Evolutionary conservation across 1,284 basidiomycete species (phyloP), one percentile per base, ranked within the genome.

Genomic region (Heterobasidion parviporum): DNA sequence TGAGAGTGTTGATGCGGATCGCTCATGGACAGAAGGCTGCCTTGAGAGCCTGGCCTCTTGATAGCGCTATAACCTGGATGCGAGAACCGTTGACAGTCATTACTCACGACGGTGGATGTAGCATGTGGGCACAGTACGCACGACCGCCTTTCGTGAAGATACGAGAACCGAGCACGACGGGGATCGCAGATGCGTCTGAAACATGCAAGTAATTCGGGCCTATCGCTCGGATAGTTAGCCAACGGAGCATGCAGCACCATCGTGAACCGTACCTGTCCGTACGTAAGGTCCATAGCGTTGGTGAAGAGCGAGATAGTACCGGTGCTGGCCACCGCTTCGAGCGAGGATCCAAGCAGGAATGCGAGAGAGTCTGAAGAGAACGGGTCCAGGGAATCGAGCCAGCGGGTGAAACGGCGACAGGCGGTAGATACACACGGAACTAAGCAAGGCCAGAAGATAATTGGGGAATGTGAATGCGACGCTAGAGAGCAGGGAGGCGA

Each of bases 331-430:
- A 9, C 77, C 75, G 1, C 57, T 61, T 12, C 59, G 59, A 15
- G 68, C 62, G 8, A 71, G 52, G 53, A 67, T 67, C 9, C 65
- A 65, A 2, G 58, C 60, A 59, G 66, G 66, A 12, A 70, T 63
- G 57, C 77, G 74, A 6, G 71, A 68, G 8, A 75, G 47, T 54
- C 69, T 72, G 61, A 62, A 65, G 8, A 70, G 41, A 1, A 66
- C 16, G 7, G 74, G 75, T 4, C 76, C 77, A n/a, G 76, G 76
- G 57, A 70, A 70, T 33, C 61, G 57, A 2, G 73, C 67, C 7
- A 79, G 65, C 6, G 76, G 75, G 56, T 79, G 76, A 54, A 72
- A 69, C 0, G 75, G 74, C 2, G 76, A 75, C 3, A 77, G 59
- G 1, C 77, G 72, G 59, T 78, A 77, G 1, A 62, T 48, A 6